A percentile compares a stretch with the other conserved stretches of the same genome.
phyloP scores from a whole-genome alignment of 1,284 basidiomycete species.

The Fistulina hepatica region DNA sequence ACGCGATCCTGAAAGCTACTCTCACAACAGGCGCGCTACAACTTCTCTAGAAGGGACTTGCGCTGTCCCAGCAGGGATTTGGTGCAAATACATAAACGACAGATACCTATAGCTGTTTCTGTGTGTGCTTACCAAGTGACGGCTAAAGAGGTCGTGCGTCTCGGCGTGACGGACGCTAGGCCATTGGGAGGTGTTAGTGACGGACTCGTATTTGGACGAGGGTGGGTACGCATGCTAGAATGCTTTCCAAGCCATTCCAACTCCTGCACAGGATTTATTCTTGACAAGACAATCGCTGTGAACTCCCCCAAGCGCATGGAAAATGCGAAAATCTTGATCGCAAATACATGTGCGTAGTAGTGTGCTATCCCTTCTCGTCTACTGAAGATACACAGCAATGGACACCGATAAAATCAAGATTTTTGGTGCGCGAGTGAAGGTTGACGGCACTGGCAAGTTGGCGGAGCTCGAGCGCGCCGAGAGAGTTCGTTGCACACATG shows the following conservation, averaged over 20 bases:
- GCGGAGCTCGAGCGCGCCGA: conserved; percentile 97
- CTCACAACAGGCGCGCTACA: too few relatives aligned
- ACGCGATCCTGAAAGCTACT: too few relatives aligned
- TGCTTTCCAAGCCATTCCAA: not conserved
- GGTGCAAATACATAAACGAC: too few relatives aligned
- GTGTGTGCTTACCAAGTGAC: too few relatives aligned
- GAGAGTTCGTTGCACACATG: conserved; percentile 35
- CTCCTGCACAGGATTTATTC: conserved; percentile 71
- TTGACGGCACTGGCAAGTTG: conserved; percentile 92
- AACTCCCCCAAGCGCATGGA: conserved; percentile 94
- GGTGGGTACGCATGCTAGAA: conserved; percentile 33
- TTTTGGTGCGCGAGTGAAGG: conserved; percentile 93
- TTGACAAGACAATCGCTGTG: conserved; percentile 92
- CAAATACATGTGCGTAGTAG: conserved; percentile 76
- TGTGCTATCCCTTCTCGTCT: not conserved
- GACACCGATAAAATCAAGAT: conserved; percentile 99
- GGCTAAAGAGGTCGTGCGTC: too few relatives aligned
- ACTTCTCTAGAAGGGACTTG: too few relatives aligned
- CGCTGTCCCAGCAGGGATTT: too few relatives aligned
- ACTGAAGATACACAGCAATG: conserved; percentile 62
- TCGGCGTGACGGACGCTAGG: too few relatives aligned
- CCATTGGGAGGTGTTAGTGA: too few relatives aligned
- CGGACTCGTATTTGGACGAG: conserved; percentile 97
- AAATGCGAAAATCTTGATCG: conserved; percentile 94
- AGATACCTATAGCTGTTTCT: too few relatives aligned